Base-by-base conservation (phyloP, 371 early-diverging fungal species). In the Syncephalastrum contaminatum region DNA sequence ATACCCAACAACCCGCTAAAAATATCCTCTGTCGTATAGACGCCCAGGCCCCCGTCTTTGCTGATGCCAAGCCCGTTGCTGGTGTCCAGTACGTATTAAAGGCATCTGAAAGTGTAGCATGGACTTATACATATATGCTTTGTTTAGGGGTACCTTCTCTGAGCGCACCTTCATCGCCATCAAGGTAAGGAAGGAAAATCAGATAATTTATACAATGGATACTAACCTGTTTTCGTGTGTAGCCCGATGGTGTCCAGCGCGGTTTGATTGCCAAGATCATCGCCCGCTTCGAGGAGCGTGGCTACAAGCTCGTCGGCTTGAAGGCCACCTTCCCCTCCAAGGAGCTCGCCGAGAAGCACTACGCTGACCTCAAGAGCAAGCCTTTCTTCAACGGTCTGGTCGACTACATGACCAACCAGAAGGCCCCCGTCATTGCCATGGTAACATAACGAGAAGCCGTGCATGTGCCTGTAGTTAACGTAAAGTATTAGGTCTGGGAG, bases 301-400 rank as follows among this genome's bases (percentile, higher is more conserved):
- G 87, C 25, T 88, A 83, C 75, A 87, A 88, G 75, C 79, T 86
- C 48, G 77, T 77, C 50, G 77, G 72, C 50, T 53, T 77, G 51
- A 77, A 77, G 77, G 72, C 77, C 44, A 51, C 74, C 52, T 74
- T 66, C 55, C 88, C 93, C 42, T 72, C 78, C 61, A 67, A 80
- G 69, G 84, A 84, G 54, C 82, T 88, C 54, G 82, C 94, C 52
- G 84, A 89, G 69, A 66, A 89, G 78, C 98, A 98, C 85, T 98
- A 97, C 81, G 82, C 64, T 46, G 95, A 96, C 68, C 85, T 94
- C 47, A 81, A 72, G 58, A 64, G 65, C 60, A 93, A 91, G 82
- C 84, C 90, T 54, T 96, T 96, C 88, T 97, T 95, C 85, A 81
- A 83, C 53, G 81, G 83, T 59, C 84, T 97, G 30, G 84, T 95